Evolutionary conservation across 2,329 filamentous ascomycete genomes (phyloP).

Genomic region (Nannizziopsis barbatae): DNA sequence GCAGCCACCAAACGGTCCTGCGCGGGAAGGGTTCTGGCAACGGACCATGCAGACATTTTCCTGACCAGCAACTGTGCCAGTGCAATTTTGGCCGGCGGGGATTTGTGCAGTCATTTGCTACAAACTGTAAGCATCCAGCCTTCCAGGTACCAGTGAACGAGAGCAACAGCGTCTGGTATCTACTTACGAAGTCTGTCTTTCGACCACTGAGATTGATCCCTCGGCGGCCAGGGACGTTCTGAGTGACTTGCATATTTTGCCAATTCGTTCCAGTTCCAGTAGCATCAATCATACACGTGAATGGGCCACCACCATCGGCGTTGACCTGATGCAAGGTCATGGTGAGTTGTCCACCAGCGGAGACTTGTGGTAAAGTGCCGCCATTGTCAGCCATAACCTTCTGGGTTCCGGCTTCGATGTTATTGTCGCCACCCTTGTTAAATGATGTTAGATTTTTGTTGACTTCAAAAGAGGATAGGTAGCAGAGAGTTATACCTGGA

Average conservation of each 20-base stretch:
- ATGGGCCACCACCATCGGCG: constrained; percentile 54
- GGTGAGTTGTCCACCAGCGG: constrained; percentile 44
- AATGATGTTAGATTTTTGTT: not conserved
- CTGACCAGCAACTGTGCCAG: constrained; percentile 49
- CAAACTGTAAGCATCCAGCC: constrained; percentile 6
- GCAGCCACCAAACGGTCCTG: constrained; percentile 53
- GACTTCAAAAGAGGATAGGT: not conserved
- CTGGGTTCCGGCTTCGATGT: constrained; percentile 46
- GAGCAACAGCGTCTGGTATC: no score
- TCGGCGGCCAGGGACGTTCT: constrained; percentile 34
- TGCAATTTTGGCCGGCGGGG: constrained; percentile 46
- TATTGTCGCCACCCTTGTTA: constrained; percentile 42
- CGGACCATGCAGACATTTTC: constrained; percentile 52
- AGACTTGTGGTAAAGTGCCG: constrained; percentile 48
- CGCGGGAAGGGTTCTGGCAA: constrained; percentile 50
- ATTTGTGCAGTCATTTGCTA: constrained; percentile 49
- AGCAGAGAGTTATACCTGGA: constrained; percentile 24
- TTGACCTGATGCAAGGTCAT: constrained; percentile 61
- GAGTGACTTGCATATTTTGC: constrained; percentile 45
- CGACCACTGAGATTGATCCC: constrained; percentile 8
- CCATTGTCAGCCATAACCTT: constrained; percentile 50
- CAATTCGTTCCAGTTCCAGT: constrained; percentile 48
- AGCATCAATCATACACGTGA: constrained; percentile 53
- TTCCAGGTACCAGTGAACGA: not conserved
- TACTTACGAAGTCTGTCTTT: constrained; percentile 10